A percentile compares a stretch with the other conserved stretches of the same genome.
Conservation (phyloP, 495 filamentous ascomycete species). For the Lasiosphaeris hirsuta region DNA sequence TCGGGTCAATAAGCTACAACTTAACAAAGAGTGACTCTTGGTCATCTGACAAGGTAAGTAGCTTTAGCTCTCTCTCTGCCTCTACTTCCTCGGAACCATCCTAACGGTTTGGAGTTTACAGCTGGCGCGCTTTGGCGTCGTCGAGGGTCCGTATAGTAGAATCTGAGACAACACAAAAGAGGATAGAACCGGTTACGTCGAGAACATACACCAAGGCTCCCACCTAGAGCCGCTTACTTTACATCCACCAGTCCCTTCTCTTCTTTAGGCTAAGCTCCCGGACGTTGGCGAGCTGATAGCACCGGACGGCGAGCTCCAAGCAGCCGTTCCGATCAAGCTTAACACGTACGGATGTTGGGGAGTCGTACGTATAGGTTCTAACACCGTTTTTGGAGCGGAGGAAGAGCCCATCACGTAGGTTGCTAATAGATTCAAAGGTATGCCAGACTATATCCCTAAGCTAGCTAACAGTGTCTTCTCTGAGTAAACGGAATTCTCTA, state of each 20-base stretch:
- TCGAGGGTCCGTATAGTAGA: constrained; percentile 20
- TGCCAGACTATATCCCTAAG: constrained; percentile 54
- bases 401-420: background rate
- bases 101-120: background rate
- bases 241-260: constrained; percentile 59
- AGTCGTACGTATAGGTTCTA: constrained; percentile 41
- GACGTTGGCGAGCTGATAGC: constrained; percentile 49
- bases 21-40: constrained; percentile 25
- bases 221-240: constrained; percentile 51
- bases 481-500: constrained; percentile 64
- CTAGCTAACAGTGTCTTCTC: constrained; percentile 63
- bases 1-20: constrained; percentile 29
- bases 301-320: constrained; percentile 52
- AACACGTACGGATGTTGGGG: constrained; percentile 33
- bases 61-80: background rate
- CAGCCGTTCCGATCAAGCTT: constrained; percentile 48
- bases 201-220: constrained; percentile 61
- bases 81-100: background rate
- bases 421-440: constrained; percentile 31
- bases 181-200: constrained; percentile 37
- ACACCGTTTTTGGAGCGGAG: constrained; percentile 17
- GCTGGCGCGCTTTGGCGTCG: background rate
- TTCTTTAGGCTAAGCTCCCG: constrained; percentile 28
- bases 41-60: constrained; percentile 24
- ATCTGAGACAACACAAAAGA: constrained; percentile 56